Conservation (phyloP, 2,329 filamentous ascomycete genomes). For the Paracorniculantispora psalliotae region DNA sequence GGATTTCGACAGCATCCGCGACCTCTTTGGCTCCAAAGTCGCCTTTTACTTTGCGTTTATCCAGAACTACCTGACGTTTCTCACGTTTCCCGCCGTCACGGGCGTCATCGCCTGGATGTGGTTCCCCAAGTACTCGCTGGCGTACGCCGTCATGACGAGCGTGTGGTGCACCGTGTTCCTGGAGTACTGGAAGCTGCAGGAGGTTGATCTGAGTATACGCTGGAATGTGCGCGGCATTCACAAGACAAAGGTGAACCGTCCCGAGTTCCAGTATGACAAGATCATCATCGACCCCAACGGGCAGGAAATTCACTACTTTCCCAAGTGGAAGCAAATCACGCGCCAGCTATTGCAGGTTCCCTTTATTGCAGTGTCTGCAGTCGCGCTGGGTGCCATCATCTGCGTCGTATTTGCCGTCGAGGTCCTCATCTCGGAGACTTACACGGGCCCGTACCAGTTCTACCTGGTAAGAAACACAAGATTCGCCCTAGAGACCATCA, state of each 20-base stretch:
- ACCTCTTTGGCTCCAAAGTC: slow-evolving; percentile 60
- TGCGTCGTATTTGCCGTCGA: slow-evolving; percentile 67
- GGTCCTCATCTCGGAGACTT: slow-evolving; percentile 70
- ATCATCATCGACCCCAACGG: slow-evolving; percentile 59
- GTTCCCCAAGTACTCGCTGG: slow-evolving; percentile 63
- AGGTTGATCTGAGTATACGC: slow-evolving; percentile 64
- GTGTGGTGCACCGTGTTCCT: slow-evolving; percentile 70
- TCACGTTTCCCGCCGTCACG: slow-evolving; percentile 63
- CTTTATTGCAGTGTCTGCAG: slow-evolving; percentile 55
- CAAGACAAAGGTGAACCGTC: slow-evolving; percentile 59
- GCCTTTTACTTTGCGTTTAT: slow-evolving; percentile 83
- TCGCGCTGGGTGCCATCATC: slow-evolving; percentile 61
- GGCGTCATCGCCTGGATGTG: slow-evolving; percentile 65
- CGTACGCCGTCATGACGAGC: slow-evolving; percentile 62
- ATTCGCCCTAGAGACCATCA: not conserved
- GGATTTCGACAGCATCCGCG: slow-evolving; percentile 55
- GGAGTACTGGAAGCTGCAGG: slow-evolving; percentile 75
- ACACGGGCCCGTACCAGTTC: slow-evolving; percentile 62
- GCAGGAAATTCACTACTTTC: slow-evolving; percentile 57
- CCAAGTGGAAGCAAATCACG: slow-evolving; percentile 57
- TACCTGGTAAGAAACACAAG: slow-evolving; percentile 46
- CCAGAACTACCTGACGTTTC: slow-evolving; percentile 67
- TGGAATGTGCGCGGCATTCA: slow-evolving; percentile 70
- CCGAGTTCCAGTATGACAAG: slow-evolving; percentile 60
- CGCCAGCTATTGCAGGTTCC: slow-evolving; percentile 66